Evolutionary conservation across 768 basidiomycete species (phyloP).

Genomic region (Boletus fagicola): DNA sequence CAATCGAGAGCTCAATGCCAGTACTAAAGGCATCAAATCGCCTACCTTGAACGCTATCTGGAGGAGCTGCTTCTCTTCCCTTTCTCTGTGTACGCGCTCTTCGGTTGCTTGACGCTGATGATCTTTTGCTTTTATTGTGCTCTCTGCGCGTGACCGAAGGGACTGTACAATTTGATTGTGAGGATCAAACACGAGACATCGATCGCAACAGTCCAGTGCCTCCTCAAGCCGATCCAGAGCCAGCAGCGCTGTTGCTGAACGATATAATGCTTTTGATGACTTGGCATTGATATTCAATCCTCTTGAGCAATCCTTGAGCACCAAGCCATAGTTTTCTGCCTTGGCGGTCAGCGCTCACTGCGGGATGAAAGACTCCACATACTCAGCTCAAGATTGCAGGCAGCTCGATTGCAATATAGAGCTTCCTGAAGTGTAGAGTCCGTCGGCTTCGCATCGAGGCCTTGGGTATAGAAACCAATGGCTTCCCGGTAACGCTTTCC

Average conservation of each 20-base stretch:
- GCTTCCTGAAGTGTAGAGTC: conserved; percentile 58
- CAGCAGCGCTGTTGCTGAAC: conserved; percentile 76
- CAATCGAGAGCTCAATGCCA: conserved; percentile 5
- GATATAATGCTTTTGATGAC: conserved; percentile 83
- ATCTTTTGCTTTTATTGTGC: conserved; percentile 49
- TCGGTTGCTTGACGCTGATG: conserved; percentile 48
- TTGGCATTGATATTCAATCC: conserved; percentile 60
- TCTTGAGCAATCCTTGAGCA: conserved; percentile 80
- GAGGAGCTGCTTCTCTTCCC: conserved; percentile 53
- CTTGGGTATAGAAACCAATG: conserved; percentile 85
- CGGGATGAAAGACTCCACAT: conserved; percentile 26
- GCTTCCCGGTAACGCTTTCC: conserved; percentile 88
- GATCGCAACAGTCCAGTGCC: conserved; percentile 75
- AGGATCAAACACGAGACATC: conserved; percentile 60
- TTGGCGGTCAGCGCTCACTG: background rate
- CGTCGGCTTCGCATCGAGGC: conserved; percentile 78
- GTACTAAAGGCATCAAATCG: conserved; percentile 2
- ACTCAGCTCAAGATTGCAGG: conserved; percentile 90
- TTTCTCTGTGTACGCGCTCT: conserved; percentile 48
- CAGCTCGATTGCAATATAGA: conserved; percentile 85
- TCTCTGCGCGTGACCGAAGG: conserved; percentile 47
- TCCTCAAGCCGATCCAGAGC: conserved; percentile 76
- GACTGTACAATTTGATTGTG: conserved; percentile 53
- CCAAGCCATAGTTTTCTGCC: conserved; percentile 84
- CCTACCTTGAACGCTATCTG: conserved; percentile 64